Evolutionary conservation across 1,284 basidiomycete genomes (phyloP), one percentile per base, ranked within the genome.

Genomic region (Cryptococcus sp.): DNA sequence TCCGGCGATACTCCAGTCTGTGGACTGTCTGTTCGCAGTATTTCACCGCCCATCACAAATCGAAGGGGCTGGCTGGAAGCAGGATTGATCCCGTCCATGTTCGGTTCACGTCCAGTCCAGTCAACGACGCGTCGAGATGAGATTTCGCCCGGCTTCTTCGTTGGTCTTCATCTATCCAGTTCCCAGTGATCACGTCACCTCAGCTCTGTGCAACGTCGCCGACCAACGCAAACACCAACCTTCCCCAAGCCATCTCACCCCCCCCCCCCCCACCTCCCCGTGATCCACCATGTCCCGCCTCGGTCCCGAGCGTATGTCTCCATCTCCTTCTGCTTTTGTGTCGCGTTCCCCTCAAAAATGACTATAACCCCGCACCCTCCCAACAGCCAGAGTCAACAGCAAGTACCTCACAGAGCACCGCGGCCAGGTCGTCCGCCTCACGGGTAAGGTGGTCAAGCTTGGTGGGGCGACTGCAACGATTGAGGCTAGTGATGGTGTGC

Each of bases 401-500:
- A 61, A 61, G 33, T 62, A 61, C 44, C 65, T 78, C 20, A 49
- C 53, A 18, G 54, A 74, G 42, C 68, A 72, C 59, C 55, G 53
- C 20, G 72, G 72, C 6, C 81, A 84, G 52, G 83, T 80, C 0
- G 85, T 93, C n/a, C 79, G 89, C 38, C 68, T 94, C 13, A 80
- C 85, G 0, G 86, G 85, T 64, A 89, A 89, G 75, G 78, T 87
- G 23, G 65, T 89, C 55, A 82, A 79, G 64, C 76, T 84, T 54
- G 79, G 81, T 18, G 81, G 80, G n/a, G 82, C 83, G 8, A 74
- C 75, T 1, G 82, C 84, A 2, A 80, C 84, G 9, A 84, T 91
- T 23, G 80, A 87, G 63, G 82, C 88, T 0, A 80, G 81, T 37
- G 91, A 94, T 68, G 85, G 84, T 1, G 87, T 84, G 0, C 80